Percentiles rank a stretch among this genome's conserved stretches.
phyloP scores from a whole-genome alignment of 768 basidiomycete species.

The Termitomyces sp. region DNA sequence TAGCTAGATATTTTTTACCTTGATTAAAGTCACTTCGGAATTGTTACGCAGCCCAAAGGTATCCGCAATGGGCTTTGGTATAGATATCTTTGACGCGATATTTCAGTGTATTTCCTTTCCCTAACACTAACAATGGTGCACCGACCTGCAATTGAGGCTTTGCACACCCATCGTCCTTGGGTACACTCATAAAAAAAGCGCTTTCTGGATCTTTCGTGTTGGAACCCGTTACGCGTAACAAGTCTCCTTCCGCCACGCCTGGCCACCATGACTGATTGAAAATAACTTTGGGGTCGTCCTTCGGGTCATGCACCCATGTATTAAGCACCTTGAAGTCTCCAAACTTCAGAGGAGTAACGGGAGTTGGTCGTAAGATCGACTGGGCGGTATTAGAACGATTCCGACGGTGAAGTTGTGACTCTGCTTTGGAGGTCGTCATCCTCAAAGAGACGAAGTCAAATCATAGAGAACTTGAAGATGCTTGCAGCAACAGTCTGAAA shows the following conservation, averaged over 20 bases:
- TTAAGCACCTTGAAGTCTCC: slow-evolving; percentile 63
- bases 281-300: slow-evolving; percentile 42
- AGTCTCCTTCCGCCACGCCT: slow-evolving; percentile 72
- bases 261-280: slow-evolving; percentile 77
- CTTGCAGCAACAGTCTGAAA: background rate
- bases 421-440: slow-evolving; percentile 62
- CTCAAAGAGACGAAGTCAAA: background rate
- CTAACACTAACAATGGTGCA: background rate
- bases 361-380: slow-evolving; percentile 48
- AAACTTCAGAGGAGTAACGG: slow-evolving; percentile 41
- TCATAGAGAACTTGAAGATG: background rate
- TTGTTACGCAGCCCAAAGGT: slow-evolving; percentile 68
- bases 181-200: slow-evolving; percentile 61
- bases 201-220: slow-evolving; percentile 30
- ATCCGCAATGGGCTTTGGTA: slow-evolving; percentile 69
- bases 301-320: slow-evolving; percentile 70
- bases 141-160: slow-evolving; percentile 64
- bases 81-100: slow-evolving; percentile 50
- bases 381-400: slow-evolving; percentile 68
- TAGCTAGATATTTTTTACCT: slow-evolving; percentile 34
- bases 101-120: background rate
- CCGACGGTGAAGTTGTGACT: slow-evolving; percentile 59
- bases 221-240: slow-evolving; percentile 49
- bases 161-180: slow-evolving; percentile 52
- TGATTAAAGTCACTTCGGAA: slow-evolving; percentile 64